phyloP scores from a whole-genome alignment of 805 yeast genomes.

The Kazachstania psychrophila region DNA sequence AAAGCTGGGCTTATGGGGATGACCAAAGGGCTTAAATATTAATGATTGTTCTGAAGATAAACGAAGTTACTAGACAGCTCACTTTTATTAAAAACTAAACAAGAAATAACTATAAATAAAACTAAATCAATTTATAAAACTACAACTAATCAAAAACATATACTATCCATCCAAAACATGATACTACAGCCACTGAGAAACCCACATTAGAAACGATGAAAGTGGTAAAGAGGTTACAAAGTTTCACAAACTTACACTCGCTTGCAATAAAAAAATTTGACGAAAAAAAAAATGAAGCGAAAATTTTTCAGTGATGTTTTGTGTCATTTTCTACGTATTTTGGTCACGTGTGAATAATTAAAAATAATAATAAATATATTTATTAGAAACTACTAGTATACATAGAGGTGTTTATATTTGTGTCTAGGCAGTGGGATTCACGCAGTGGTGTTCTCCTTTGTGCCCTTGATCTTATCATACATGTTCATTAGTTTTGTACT shows the following conservation, averaged over 20 bases:
- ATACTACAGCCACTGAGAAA: too few relatives aligned
- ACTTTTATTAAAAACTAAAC: slow-evolving; percentile 1
- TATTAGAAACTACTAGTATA: too few relatives aligned
- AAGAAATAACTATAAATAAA: background rate
- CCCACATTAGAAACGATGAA: too few relatives aligned
- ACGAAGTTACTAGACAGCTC: slow-evolving; percentile 11
- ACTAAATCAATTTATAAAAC: too few relatives aligned
- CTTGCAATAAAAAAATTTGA: background rate
- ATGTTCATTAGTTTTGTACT: slow-evolving; percentile 63
- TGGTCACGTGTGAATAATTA: background rate
- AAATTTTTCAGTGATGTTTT: slow-evolving; percentile 1
- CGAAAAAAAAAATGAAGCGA: background rate
- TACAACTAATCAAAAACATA: too few relatives aligned
- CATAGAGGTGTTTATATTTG: too few relatives aligned
- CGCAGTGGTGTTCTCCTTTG: too few relatives aligned
- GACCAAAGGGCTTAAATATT: slow-evolving; percentile 5
- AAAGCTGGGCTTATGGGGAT: slow-evolving; percentile 2
- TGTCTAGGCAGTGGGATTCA: too few relatives aligned
- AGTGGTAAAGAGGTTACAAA: background rate
- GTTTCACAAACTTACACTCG: slow-evolving; percentile 1
- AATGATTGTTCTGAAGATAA: slow-evolving; percentile 5
- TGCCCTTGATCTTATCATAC: slow-evolving; percentile 48
- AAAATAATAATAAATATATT: background rate
- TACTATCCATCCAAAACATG: background rate
- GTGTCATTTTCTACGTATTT: background rate